A percentile compares a stretch with the other conserved stretches of the same genome.
Evolutionary conservation across 176 grass and related monocot genomes (phyloP).

Genomic region (Triticum turgidum): DNA sequence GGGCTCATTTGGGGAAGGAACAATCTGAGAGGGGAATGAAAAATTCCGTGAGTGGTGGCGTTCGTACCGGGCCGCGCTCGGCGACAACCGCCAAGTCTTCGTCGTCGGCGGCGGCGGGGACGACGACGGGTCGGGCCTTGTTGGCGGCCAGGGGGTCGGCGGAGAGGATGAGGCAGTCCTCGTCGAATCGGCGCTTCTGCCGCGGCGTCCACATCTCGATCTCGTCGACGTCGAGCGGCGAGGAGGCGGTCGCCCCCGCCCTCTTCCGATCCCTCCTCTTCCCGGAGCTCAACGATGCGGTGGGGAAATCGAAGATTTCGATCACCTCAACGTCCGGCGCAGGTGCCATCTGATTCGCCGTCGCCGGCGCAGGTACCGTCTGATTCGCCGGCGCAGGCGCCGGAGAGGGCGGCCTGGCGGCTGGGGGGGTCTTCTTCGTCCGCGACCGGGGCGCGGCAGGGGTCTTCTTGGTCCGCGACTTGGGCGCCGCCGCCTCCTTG

Average conservation of each 20-base stretch:
- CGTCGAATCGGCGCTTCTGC: slow-evolving; percentile 50
- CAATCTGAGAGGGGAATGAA: not conserved
- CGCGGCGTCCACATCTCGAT: slow-evolving; percentile 57
- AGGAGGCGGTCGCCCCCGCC: not conserved
- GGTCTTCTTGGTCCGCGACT: not conserved
- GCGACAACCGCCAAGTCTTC: slow-evolving; percentile 54
- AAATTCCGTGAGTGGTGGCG: not conserved
- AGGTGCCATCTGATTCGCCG: not conserved
- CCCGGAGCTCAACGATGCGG: not conserved
- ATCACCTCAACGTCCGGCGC: slow-evolving; percentile 12
- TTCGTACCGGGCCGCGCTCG: slow-evolving; percentile 62
- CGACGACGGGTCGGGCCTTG: not conserved
- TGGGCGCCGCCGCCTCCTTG: not conserved
- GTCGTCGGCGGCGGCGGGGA: not conserved
- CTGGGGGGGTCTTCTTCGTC: not conserved
- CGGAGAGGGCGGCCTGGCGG: not conserved
- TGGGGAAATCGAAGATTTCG: slow-evolving; percentile 41
- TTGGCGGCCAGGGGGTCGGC: slow-evolving; percentile 33
- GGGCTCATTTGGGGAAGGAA: not conserved
- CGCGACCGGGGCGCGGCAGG: not conserved
- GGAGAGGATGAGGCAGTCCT: slow-evolving; percentile 69
- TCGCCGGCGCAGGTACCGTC: not conserved
- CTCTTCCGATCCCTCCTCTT: slow-evolving; percentile 18
- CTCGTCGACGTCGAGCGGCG: slow-evolving; percentile 36
- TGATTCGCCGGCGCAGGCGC: not conserved